Evolutionary conservation across 2,329 filamentous ascomycete species (phyloP), one percentile per base, ranked within the genome.

Genomic region (Aspergillus latus): DNA sequence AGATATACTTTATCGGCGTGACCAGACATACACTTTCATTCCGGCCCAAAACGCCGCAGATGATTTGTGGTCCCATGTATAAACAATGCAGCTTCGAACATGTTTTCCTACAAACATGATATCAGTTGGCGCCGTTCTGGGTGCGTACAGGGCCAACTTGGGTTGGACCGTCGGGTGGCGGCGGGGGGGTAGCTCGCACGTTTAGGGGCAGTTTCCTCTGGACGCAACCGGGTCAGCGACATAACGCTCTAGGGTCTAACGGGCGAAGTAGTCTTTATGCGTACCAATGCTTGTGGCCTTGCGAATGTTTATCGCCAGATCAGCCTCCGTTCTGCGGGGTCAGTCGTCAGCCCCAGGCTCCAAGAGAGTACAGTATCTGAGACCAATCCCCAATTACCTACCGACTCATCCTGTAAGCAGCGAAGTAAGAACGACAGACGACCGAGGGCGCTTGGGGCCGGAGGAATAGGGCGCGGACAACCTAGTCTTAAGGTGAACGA

Each of bases 1-100:
- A 30, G 10, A 28, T 15, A 29, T 4, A 15, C 15, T 16, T 4
- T 30, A 42, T 10, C n/a, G 44, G 11, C 51, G 5, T n/a, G 21
- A 28, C 8, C 6, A 34, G 26, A 82, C 88, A 65, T 83, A 95
- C 88, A 97, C 92, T 85, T 99, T 99, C 84, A 99, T 95, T 72
- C 92, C 93, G 56, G 90, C 86, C 94, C 94, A 99, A 75, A 99
- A 99, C 71, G 92, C 90, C 72, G 86, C 83, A 42, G 92, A 96
- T 63, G 89, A 96, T 79, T 96, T 95, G 80, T 99, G 92, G 77
- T 99, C 94, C 94, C 94, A 99, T 57, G 93, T 97, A 76, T 97
- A 97, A 45, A 99, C 93, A 68, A 99, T 99, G 72, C 91, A 96
- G 74, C 89, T 92, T 71, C 94, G 90, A 57, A 99, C 94, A 89